Conservation (phyloP, 768 basidiomycete genomes). For the Sistotremastrum niveocremeum region DNA sequence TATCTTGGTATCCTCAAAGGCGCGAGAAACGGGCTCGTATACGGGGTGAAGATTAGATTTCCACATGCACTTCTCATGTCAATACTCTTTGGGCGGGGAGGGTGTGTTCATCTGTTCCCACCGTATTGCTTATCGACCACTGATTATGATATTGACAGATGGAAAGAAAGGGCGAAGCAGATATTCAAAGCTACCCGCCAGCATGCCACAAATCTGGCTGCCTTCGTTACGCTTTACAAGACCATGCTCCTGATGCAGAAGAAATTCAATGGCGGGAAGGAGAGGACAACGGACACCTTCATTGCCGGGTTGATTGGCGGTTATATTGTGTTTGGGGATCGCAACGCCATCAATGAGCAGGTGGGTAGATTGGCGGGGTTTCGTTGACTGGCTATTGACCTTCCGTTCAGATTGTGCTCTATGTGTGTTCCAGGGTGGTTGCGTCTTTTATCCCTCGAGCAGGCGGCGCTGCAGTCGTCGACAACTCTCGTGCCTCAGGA, state of each 20-base stretch:
- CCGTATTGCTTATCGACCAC: not conserved
- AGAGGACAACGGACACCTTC: conserved; percentile 72
- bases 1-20: conserved; percentile 90
- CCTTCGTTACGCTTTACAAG: conserved; percentile 94
- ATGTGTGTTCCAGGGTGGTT: conserved; percentile 85
- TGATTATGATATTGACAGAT: conserved; percentile 29
- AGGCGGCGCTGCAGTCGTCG: conserved; percentile 23
- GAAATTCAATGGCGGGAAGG: conserved; percentile 70
- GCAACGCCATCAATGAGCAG: conserved; percentile 86
- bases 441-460: conserved; percentile 86
- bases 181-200: conserved; percentile 81
- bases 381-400: not conserved
- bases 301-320: conserved; percentile 88
- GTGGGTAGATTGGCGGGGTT: conserved; percentile 25
- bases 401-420: conserved; percentile 72
- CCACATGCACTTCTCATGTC: conserved; percentile 97
- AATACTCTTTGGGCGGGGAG: conserved; percentile 81
- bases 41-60: conserved; percentile 83
- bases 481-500: not conserved
- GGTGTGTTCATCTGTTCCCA: conserved; percentile 39
- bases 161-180: conserved; percentile 46
- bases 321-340: conserved; percentile 75
- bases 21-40: conserved; percentile 80
- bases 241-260: conserved; percentile 68
- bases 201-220: conserved; percentile 84